Conservation (phyloP, 2,329 filamentous ascomycete species). For the Decorospora gaudefroyi region DNA sequence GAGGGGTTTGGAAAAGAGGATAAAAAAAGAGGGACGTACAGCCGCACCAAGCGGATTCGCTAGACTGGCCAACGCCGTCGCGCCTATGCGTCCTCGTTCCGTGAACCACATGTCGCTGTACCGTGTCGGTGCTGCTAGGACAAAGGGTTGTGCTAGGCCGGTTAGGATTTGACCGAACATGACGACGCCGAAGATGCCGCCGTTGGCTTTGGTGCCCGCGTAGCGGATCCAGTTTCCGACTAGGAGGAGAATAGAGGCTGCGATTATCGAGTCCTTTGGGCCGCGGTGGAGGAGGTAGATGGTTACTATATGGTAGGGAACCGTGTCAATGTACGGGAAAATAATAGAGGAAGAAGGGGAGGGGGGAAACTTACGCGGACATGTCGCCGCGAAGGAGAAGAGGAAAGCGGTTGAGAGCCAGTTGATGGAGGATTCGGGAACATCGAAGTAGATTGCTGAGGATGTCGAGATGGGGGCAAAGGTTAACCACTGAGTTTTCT, state of each 20-base stretch:
- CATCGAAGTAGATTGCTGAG: slow-evolving; percentile 74
- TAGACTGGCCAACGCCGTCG: slow-evolving; percentile 81
- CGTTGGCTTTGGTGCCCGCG: slow-evolving; percentile 63
- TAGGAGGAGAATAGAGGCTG: slow-evolving; percentile 72
- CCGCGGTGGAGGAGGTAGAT: slow-evolving; percentile 81
- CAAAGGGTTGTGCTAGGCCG: slow-evolving; percentile 89
- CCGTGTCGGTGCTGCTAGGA: slow-evolving; percentile 82
- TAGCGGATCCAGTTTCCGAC: slow-evolving; percentile 91
- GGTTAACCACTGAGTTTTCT: slow-evolving; percentile 74
- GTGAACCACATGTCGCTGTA: slow-evolving; percentile 98
- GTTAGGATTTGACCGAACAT: slow-evolving; percentile 93
- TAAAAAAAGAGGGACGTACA: slow-evolving; percentile 50
- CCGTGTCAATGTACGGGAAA: too few species aligned
- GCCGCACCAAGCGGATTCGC: slow-evolving; percentile 91
- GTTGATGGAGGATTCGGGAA: slow-evolving; percentile 78
- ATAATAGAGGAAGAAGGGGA: too few species aligned
- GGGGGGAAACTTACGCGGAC: too few species aligned
- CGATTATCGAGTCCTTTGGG: slow-evolving; percentile 76
- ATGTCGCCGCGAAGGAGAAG: slow-evolving; percentile 76
- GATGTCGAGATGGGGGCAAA: slow-evolving; percentile 81
- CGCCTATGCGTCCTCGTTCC: slow-evolving; percentile 77
- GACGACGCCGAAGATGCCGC: slow-evolving; percentile 72
- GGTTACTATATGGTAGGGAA: too few species aligned
- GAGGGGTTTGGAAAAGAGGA: too few species aligned
- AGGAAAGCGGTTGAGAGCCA: slow-evolving; percentile 90